A percentile compares a stretch with the other conserved stretches of the same genome.
Conservation (phyloP, 768 basidiomycete genomes). For the Leccinellum luteum region DNA sequence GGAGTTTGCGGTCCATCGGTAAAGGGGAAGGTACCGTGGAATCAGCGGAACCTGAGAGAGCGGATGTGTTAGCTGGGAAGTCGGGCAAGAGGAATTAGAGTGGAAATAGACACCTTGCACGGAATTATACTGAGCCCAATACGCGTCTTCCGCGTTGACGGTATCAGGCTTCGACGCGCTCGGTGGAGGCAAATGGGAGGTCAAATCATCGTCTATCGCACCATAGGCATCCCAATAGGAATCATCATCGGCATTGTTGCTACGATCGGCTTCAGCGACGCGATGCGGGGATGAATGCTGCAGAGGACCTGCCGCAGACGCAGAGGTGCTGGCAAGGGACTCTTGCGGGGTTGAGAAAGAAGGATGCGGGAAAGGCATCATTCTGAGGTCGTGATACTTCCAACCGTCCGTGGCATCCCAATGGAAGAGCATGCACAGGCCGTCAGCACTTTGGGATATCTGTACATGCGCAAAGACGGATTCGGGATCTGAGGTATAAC, state of each 20-base stretch:
- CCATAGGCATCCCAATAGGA: constrained; percentile 72
- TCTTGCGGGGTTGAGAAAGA: constrained; percentile 29
- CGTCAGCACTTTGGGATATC: constrained; percentile 37
- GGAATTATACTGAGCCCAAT: constrained; percentile 72
- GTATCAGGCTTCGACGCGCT: constrained; percentile 9
- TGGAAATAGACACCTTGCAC: constrained; percentile 54
- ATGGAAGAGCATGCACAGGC: constrained; percentile 63
- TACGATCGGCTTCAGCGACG: constrained; percentile 15
- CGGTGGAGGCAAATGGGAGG: constrained; percentile 15
- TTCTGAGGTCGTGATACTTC: constrained; percentile 67
- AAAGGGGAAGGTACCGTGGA: constrained; percentile 62
- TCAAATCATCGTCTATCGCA: constrained; percentile 31
- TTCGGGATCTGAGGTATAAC: constrained; percentile 49
- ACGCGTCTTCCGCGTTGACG: constrained; percentile 52
- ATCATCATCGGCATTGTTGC: constrained; percentile 40
- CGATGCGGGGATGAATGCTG: background rate
- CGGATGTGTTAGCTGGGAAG: constrained; percentile 1
- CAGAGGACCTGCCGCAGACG: background rate
- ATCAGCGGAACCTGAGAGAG: constrained; percentile 59
- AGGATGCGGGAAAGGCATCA: constrained; percentile 68
- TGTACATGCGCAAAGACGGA: constrained; percentile 55
- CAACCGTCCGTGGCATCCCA: constrained; percentile 57
- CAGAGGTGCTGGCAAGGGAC: constrained; percentile 27
- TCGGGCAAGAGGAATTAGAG: constrained; percentile 11
- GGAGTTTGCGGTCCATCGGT: constrained; percentile 30